A percentile compares a stretch with the other conserved stretches of the same genome.
Evolutionary conservation across 805 yeast genomes (phyloP).

Genomic region (Myxozyma sirexii): DNA sequence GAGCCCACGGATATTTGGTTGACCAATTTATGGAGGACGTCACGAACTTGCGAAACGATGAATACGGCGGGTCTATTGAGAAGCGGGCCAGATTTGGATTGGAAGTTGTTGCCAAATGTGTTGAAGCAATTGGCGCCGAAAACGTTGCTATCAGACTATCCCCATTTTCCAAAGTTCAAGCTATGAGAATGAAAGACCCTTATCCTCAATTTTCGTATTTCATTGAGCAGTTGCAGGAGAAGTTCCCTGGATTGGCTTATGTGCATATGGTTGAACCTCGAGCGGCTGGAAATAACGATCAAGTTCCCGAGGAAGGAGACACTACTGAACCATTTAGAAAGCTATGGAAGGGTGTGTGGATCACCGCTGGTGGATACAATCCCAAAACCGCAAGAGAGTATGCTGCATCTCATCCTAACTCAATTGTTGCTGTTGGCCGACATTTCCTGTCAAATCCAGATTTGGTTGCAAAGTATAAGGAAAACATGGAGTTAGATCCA

Average conservation of each 20-base stretch:
- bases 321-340: conserved; percentile 20
- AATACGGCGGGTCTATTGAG: conserved; percentile 63
- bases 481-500: conserved; percentile 46
- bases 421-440: conserved; percentile 51
- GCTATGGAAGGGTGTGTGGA: conserved; percentile 32
- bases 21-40: conserved; percentile 50
- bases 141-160: conserved; percentile 45
- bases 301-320: conserved; percentile 16
- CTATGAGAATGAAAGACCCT: conserved; percentile 36
- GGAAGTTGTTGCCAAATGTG: conserved; percentile 56
- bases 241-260: conserved; percentile 47
- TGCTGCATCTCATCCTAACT: conserved; percentile 21
- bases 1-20: conserved; percentile 62
- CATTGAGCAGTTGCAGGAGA: conserved; percentile 43
- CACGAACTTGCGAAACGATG: conserved; percentile 57
- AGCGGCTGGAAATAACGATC: conserved; percentile 38
- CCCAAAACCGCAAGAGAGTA: conserved; percentile 24
- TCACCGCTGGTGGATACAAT: conserved; percentile 35
- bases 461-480: conserved; percentile 49
- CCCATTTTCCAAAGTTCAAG: conserved; percentile 45
- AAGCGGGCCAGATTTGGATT: conserved; percentile 55
- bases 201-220: conserved; percentile 25
- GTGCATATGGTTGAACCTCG: conserved; percentile 54
- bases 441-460: conserved; percentile 61
- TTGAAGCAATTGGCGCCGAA: conserved; percentile 55